Conservation (phyloP, 225 moss, liverwort and hornwort species). For the Pseudoscleropodium purum region DNA sequence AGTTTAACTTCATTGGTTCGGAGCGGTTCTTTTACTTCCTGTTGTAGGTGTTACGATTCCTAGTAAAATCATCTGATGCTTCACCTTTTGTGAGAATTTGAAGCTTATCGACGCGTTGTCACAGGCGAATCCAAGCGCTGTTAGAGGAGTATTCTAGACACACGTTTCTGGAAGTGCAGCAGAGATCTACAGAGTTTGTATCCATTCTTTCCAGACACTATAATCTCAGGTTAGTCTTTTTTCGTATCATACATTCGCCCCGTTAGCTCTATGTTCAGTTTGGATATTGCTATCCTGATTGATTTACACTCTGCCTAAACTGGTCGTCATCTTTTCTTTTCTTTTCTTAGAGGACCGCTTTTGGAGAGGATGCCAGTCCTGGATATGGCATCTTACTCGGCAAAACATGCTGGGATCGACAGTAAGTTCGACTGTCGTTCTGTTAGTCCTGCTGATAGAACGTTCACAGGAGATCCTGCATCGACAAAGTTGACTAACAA, state of each 20-base stretch:
- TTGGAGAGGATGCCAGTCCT: conserved; percentile 80
- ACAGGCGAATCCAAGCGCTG: conserved; percentile 62
- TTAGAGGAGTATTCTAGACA: conserved; percentile 49
- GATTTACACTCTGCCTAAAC: not conserved
- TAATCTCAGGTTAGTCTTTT: conserved; percentile 45
- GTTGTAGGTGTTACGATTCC: not conserved
- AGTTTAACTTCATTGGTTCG: not conserved
- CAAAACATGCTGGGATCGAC: conserved; percentile 53
- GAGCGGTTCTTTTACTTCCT: not conserved
- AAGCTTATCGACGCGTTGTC: not conserved
- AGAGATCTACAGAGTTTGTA: conserved; percentile 80
- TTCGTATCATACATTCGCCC: not conserved
- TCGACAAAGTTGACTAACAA: conserved; percentile 5
- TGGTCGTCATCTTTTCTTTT: not conserved
- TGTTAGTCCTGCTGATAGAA: conserved; percentile 28
- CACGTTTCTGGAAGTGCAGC: conserved; percentile 72
- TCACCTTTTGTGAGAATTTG: not conserved
- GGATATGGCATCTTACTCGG: conserved; percentile 60
- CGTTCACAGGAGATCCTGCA: not conserved
- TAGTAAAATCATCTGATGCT: not conserved
- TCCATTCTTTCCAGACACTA: conserved; percentile 68
- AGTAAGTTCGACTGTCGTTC: conserved; percentile 10
- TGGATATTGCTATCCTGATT: not conserved
- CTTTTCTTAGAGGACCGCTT: conserved; percentile 43
- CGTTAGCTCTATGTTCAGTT: not conserved